Base-by-base conservation (phyloP, 768 basidiomycete genomes). In the Dendrothele bispora region DNA sequence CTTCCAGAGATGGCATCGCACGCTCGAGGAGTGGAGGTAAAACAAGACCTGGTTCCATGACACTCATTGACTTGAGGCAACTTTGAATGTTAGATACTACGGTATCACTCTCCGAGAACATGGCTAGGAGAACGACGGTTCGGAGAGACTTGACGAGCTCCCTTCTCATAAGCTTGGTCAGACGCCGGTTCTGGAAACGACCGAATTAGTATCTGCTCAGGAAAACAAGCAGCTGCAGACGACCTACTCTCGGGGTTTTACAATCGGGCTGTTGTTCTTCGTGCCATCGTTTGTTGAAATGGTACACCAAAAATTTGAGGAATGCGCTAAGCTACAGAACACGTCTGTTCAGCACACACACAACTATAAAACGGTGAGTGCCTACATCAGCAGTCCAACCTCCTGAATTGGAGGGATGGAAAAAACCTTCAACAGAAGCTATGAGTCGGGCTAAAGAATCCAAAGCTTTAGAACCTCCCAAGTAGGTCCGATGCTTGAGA, bases 351-450 rank as follows among this genome's bases (percentile, higher is more conserved):
- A 10, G 17, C 26, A 35, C 14, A n/a, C 24, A 21, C 3, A 22
- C 18, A 24, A 25, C 12, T 39, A 20, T 34, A 30, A 62, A 54
- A 29, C 59, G 55, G 7, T 44, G 37, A 20, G 32, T 26, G 66
- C 78, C 49, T 66, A 86, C 85, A 70, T 88, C 85, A 43, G 75
- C 68, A 4, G 90, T 90, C 86, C 90, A 93, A 10, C 78, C 72
- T 7, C 91, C 91, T 2, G 88, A 88, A 59, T 91, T 93, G 8
- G 85, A 85, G 1, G 92, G 92, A 61, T 94, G 92, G 68, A 94
- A 95, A 69, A 92, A 93, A 47, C 84, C 84, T 64, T 95, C 93
- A 22, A 84, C 88, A 5, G 90, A 91, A 6, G 88, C 88, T 55
- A 95, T 83, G 51, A 95, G 69, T 62, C 85, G 85, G 10, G 82